Evolutionary conservation across 768 basidiomycete genomes (phyloP), one percentile per base, ranked within the genome.

Genomic region (Serpula lacrymans): DNA sequence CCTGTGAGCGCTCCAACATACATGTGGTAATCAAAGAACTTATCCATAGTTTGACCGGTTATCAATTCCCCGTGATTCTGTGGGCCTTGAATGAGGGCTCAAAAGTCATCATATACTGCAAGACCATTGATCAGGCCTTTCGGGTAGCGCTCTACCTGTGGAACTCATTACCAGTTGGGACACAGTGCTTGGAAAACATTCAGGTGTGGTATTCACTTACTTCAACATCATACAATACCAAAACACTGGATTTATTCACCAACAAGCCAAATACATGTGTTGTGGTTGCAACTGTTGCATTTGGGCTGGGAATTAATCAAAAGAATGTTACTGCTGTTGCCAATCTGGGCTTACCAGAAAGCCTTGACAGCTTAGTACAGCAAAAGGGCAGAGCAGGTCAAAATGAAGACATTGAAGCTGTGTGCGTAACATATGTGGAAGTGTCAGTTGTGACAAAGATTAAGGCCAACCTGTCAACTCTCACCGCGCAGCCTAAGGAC

Each of bases 221-320:
- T 9, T 31, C 20, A 12, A 20, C 32, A 3, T 34, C 32, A 2
- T 33, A 44, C 13, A 50, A 50, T 36, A 31, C 26, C 13, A 29
- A 43, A 26, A 49, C 44, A 7, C 10, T 49, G 1, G n/a, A 27
- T 5, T 25, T 50, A 2, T 20, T 50, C 14, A 25, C 20, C 3
- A 21, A 41, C 6, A 41, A 49, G 29, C 48, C 44, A 0, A 5
- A 5, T 12, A 41, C 39, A 16, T 43, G 41, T 13, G 28, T 42
- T 17, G 29, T 50, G 12, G 33, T 50, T 30, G 32, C 46, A 7
- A 47, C 47, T 6, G 29, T 49, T 22, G 47, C 47, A 2, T 45
- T 49, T n/a, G 47, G 26, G 3, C 28, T 41, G 17, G 48, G 48
- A 2, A 37, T 50, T 24, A 43, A 50, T 33, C 8, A 37, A 1